Conservation (phyloP, 495 filamentous ascomycete species). For the Neurospora intermedia region DNA sequence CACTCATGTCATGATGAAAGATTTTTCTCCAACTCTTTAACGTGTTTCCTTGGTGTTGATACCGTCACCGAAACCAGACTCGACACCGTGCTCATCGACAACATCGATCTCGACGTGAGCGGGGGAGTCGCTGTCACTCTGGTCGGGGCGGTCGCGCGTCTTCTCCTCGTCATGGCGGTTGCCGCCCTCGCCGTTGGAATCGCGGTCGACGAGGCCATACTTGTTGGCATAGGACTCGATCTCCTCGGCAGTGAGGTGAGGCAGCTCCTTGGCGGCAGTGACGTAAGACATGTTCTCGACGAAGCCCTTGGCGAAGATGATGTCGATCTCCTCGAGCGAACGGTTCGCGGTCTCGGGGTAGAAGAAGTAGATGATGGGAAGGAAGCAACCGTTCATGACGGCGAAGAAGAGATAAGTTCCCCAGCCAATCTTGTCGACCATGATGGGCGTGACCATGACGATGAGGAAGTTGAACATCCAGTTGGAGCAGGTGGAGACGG, state of each 20-base stretch:
- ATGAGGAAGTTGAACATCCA: conserved; percentile 76
- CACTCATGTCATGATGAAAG: background rate
- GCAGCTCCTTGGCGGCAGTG: conserved; percentile 56
- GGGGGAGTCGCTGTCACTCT: conserved; percentile 1
- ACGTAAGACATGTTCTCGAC: conserved; percentile 68
- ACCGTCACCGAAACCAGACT: conserved; percentile 6
- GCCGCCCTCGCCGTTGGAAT: background rate
- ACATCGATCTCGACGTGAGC: background rate
- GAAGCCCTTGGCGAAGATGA: conserved; percentile 69
- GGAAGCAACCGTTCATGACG: conserved; percentile 54
- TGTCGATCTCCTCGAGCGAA: conserved; percentile 69
- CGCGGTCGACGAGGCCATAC: conserved; percentile 43
- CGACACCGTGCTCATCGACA: conserved; percentile 7
- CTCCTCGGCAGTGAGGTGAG: conserved; percentile 50
- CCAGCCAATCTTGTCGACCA: conserved; percentile 58
- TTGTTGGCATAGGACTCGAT: conserved; percentile 50
- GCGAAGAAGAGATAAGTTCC: conserved; percentile 76
- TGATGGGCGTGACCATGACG: conserved; percentile 72
- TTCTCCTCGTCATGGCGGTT: conserved; percentile 5
- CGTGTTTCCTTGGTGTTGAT: background rate
- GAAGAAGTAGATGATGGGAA: conserved; percentile 67
- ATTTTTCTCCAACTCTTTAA: background rate
- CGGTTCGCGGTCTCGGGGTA: conserved; percentile 64
- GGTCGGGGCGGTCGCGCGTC: background rate
- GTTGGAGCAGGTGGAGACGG: conserved; percentile 64